phyloP scores from a whole-genome alignment of 371 early-diverging fungal genomes.

The Phascolomyces articulosus region DNA sequence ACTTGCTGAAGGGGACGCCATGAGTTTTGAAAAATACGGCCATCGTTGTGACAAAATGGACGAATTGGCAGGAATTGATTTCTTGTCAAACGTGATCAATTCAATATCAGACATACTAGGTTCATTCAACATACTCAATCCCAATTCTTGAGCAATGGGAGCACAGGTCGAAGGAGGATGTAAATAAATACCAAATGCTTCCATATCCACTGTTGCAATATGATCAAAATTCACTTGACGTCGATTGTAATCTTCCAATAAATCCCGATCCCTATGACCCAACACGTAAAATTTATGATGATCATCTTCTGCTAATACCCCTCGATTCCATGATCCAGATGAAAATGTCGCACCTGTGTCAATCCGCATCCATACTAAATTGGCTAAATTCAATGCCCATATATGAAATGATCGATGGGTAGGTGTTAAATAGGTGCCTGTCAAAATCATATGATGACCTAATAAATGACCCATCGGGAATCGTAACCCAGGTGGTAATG shows the following conservation, averaged over 20 bases:
- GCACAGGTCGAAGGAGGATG: conserved; percentile 57
- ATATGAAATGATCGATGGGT: conserved; percentile 71
- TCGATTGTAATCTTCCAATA: conserved; percentile 77
- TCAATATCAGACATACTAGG: conserved; percentile 72
- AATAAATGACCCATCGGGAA: conserved; percentile 72
- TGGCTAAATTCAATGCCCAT: conserved; percentile 74
- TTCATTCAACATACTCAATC: conserved; percentile 67
- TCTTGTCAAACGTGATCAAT: conserved; percentile 60
- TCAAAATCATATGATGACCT: conserved; percentile 73
- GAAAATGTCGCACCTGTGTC: conserved; percentile 67
- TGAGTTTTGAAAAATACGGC: conserved; percentile 57
- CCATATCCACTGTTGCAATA: conserved; percentile 69
- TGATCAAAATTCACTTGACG: conserved; percentile 81
- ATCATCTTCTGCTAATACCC: conserved; percentile 43
- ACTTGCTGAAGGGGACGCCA: background rate
- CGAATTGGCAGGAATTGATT: conserved; percentile 69
- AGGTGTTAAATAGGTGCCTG: conserved; percentile 75
- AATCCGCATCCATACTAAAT: conserved; percentile 71
- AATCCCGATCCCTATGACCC: conserved; percentile 71
- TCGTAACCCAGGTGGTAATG: conserved; percentile 77
- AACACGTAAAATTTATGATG: conserved; percentile 66
- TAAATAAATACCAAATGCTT: conserved; percentile 75
- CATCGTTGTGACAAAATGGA: conserved; percentile 67
- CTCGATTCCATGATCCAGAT: conserved; percentile 81
- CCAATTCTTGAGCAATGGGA: conserved; percentile 65